Evolutionary conservation across 306 rosid genomes (phyloP).

Genomic region (Psophocarpus tetragonolobus): DNA sequence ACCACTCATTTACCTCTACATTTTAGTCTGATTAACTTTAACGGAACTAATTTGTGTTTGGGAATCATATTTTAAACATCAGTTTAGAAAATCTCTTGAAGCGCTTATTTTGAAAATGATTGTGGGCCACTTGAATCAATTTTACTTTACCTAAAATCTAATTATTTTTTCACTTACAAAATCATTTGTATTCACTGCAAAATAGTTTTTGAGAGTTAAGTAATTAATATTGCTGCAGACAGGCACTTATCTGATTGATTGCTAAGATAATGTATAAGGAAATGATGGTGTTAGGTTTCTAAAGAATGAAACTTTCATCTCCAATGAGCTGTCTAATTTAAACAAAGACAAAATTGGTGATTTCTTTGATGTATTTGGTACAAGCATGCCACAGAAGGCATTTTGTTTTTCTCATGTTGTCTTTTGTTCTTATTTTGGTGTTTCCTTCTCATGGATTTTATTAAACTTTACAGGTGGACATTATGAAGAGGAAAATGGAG

Average conservation of each 20-base stretch:
- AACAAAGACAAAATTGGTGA: background rate
- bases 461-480: constrained; percentile 64
- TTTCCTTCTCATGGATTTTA: constrained; percentile 14
- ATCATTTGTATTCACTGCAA: background rate
- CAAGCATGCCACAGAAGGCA: background rate
- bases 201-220: background rate
- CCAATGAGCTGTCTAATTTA: background rate
- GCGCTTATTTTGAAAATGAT: background rate
- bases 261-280: background rate
- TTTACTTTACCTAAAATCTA: background rate
- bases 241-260: background rate
- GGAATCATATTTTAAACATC: background rate
- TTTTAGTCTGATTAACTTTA: background rate
- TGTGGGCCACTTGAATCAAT: background rate
- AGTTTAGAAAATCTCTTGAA: background rate
- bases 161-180: background rate
- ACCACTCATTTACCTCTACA: background rate
- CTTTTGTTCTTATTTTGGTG: background rate
- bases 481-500: constrained; percentile 87
- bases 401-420: background rate
- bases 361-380: background rate
- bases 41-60: background rate
- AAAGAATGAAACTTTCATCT: background rate
- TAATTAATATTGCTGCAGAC: too few species aligned
- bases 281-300: background rate